Conservation (phyloP, 352 stramenopile genomes). For the Pythium utonaiense region DNA sequence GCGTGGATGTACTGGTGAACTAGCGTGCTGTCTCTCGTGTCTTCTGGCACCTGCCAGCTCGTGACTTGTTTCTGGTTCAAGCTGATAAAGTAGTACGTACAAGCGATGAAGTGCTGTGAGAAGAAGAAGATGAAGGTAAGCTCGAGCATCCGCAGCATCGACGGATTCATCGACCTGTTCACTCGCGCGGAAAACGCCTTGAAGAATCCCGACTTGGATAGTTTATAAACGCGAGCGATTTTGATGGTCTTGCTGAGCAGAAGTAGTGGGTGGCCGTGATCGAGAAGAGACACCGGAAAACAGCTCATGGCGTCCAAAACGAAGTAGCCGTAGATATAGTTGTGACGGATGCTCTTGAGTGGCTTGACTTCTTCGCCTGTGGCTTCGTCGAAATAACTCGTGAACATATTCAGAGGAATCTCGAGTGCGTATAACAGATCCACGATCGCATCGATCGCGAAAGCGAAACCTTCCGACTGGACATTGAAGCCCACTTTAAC, state of each 20-base stretch:
- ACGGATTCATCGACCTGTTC: constrained; percentile 63
- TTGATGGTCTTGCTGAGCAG: constrained; percentile 57
- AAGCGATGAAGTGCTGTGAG: constrained; percentile 76
- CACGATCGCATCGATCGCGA: constrained; percentile 41
- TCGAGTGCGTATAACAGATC: constrained; percentile 58
- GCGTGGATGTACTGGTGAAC: constrained; percentile 47
- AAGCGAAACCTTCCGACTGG: constrained; percentile 26
- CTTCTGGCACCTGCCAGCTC: constrained; percentile 39
- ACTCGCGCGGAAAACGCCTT: constrained; percentile 45
- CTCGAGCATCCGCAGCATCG: constrained; percentile 62
- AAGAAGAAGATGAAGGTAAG: constrained; percentile 66
- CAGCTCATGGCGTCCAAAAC: constrained; percentile 51
- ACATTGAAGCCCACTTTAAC: constrained; percentile 56
- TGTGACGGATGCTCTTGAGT: constrained; percentile 45
- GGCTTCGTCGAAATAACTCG: constrained; percentile 57
- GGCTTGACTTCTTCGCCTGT: constrained; percentile 63
- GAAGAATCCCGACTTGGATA: constrained; percentile 49
- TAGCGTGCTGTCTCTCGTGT: constrained; percentile 31
- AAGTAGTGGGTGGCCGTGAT: constrained; percentile 27
- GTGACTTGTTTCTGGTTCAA: constrained; percentile 33
- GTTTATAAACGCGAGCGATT: constrained; percentile 49
- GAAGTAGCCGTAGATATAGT: constrained; percentile 58
- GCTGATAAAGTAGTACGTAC: constrained; percentile 63
- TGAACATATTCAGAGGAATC: constrained; percentile 60
- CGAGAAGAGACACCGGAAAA: constrained; percentile 43